These are phyloP conservation scores for Cyclaneusma minus DNA, from an alignment of 2,329 filamentous ascomycete genomes.

Conservation along the genomic window DNA sequence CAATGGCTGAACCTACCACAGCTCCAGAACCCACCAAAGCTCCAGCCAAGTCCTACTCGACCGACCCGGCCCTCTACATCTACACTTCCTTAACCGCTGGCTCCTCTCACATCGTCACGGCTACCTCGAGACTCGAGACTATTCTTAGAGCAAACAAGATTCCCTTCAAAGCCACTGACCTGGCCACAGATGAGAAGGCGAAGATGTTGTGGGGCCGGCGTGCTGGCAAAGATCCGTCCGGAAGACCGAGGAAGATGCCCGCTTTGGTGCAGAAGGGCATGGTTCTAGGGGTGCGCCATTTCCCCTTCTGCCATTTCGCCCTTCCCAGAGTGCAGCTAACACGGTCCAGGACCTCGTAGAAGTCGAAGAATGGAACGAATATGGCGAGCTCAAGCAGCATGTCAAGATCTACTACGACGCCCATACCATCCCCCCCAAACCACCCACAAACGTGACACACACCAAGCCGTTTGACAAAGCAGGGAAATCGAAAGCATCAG, in stretches of 20 bases:
- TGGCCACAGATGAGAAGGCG: constrained; percentile 78
- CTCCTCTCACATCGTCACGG: constrained; percentile 90
- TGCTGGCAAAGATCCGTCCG: constrained; percentile 51
- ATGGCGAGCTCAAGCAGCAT: constrained; percentile 82
- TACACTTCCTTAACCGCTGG: constrained; percentile 94
- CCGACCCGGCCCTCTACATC: constrained; percentile 69
- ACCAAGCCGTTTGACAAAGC: no score
- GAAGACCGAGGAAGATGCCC: constrained; percentile 62
- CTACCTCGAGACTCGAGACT: constrained; percentile 87
- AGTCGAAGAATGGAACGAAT: constrained; percentile 98
- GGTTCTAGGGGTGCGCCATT: constrained; percentile 64
- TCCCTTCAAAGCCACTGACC: constrained; percentile 82
- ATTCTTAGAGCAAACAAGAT: constrained; percentile 92
- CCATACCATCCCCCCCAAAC: constrained; percentile 3
- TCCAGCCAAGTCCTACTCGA: constrained; percentile 20
- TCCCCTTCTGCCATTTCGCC: constrained; percentile 1
- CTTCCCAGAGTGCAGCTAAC: constrained; percentile 6
- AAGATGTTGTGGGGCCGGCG: constrained; percentile 79
- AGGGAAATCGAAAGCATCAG: no score
- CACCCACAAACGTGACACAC: no score
- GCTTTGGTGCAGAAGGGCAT: constrained; percentile 75
- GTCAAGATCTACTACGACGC: constrained; percentile 46
- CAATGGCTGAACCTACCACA: constrained; percentile 16
- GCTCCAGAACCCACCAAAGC: constrained; percentile 13
- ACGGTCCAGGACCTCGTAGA: constrained; percentile 65